These are phyloP conservation scores for Cladorrhinum sp. DNA, from an alignment of 2,329 filamentous ascomycete genomes.

Conservation along the genomic window DNA sequence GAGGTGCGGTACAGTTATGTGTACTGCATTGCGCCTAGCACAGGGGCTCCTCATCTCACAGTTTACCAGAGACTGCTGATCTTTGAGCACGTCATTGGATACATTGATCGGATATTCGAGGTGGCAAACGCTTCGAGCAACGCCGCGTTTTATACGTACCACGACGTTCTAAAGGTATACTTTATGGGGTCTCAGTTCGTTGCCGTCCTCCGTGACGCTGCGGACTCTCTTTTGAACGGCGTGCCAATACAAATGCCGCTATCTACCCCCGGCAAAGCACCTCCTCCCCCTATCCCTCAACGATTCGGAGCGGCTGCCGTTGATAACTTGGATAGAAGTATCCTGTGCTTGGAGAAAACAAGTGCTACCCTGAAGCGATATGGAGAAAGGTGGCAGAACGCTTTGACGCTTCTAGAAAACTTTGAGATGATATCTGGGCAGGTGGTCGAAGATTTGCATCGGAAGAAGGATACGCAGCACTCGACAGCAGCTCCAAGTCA, in stretches of 20 bases:
- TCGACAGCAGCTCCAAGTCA: constrained; percentile 20
- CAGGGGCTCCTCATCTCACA: constrained; percentile 67
- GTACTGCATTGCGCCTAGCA: constrained; percentile 80
- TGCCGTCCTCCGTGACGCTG: constrained; percentile 56
- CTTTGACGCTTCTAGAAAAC: constrained; percentile 48
- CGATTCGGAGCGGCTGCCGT: constrained; percentile 34
- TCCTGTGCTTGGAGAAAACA: constrained; percentile 54
- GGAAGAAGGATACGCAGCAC: constrained; percentile 37
- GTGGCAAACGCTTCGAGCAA: constrained; percentile 59
- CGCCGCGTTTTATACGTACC: constrained; percentile 74
- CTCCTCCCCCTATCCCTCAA: constrained; percentile 52
- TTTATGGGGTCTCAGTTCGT: constrained; percentile 66
- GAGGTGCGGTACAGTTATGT: constrained; percentile 89
- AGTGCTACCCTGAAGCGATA: constrained; percentile 54
- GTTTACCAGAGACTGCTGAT: constrained; percentile 77
- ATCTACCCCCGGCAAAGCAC: constrained; percentile 44
- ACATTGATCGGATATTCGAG: constrained; percentile 69
- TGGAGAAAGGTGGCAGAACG: constrained; percentile 58
- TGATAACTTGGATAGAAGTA: constrained; percentile 54
- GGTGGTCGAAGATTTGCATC: constrained; percentile 42
- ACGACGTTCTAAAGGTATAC: constrained; percentile 81
- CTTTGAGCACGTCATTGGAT: constrained; percentile 83
- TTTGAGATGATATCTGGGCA: constrained; percentile 51
- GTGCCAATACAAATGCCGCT: constrained; percentile 44
- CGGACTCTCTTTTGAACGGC: constrained; percentile 54